These are phyloP conservation scores for Talaromyces borbonicus DNA, from an alignment of 495 filamentous ascomycete species.

Conservation along the genomic window DNA sequence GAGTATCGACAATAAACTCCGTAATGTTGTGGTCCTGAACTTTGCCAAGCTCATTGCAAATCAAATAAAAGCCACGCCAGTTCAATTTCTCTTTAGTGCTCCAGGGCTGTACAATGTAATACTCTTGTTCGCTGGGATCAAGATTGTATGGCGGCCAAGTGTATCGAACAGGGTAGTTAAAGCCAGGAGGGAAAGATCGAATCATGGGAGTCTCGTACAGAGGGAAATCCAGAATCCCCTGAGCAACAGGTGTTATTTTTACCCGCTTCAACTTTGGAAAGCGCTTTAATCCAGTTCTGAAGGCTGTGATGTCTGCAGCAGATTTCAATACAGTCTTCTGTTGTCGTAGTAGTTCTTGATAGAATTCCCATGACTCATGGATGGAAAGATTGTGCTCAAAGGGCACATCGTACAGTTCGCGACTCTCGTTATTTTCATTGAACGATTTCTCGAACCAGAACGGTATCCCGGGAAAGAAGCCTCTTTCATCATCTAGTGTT, in stretches of 20 bases:
- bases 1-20: constrained; percentile 14
- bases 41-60: constrained; percentile 10
- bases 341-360: constrained; percentile 12
- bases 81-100: constrained; percentile 9
- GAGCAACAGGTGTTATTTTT: constrained; percentile 21
- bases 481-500: not conserved
- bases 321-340: constrained; percentile 14
- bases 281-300: constrained; percentile 15
- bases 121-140: constrained; percentile 5
- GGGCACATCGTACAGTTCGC: not conserved
- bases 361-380: constrained; percentile 13
- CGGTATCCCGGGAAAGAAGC: not conserved
- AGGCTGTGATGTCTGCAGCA: constrained; percentile 13
- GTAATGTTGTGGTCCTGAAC: constrained; percentile 11
- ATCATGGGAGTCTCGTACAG: constrained; percentile 26
- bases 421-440: not conserved
- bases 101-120: constrained; percentile 9
- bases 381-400: not conserved
- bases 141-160: constrained; percentile 17
- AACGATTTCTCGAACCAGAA: not conserved
- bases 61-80: constrained; percentile 15
- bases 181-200: constrained; percentile 18
- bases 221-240: constrained; percentile 19
- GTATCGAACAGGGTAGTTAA: constrained; percentile 23
- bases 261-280: constrained; percentile 18